These are phyloP conservation scores for Fusarium staphyleae DNA, from an alignment of 2,329 filamentous ascomycete genomes.

Conservation along the genomic window DNA sequence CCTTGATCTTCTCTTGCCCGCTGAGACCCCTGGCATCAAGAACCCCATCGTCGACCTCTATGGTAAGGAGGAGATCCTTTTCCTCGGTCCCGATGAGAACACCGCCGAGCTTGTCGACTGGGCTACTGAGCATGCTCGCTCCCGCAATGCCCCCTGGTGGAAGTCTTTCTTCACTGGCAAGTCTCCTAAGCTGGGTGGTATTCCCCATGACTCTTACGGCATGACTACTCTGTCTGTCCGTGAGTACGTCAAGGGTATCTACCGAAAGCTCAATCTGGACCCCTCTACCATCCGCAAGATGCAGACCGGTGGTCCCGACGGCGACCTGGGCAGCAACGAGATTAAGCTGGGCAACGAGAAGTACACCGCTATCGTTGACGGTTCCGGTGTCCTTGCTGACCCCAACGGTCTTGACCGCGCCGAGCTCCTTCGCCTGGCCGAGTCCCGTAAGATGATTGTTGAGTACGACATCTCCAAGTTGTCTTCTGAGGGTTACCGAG, in stretches of 20 bases:
- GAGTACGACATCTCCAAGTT: conserved; percentile 87
- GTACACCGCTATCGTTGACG: conserved; percentile 95
- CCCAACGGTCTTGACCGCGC: conserved; percentile 85
- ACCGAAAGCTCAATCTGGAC: conserved; percentile 92
- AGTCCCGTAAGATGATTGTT: conserved; percentile 86
- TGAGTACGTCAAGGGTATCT: conserved; percentile 95
- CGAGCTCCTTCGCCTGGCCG: conserved; percentile 85
- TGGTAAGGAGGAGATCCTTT: conserved; percentile 94
- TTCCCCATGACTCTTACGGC: conserved; percentile 93
- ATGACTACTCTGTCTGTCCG: conserved; percentile 98
- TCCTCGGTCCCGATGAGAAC: conserved; percentile 99
- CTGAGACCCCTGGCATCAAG: conserved; percentile 94
- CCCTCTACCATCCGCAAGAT: conserved; percentile 87
- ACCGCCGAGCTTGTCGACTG: conserved; percentile 96
- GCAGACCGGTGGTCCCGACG: conserved; percentile 96
- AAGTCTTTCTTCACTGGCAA: conserved; percentile 99
- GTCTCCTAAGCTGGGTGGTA: conserved; percentile 93
- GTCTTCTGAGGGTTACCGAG: conserved; percentile 85
- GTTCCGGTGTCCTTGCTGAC: conserved; percentile 92
- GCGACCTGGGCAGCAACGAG: conserved; percentile 96
- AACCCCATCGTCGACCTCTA: conserved; percentile 97
- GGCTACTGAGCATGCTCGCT: conserved; percentile 94
- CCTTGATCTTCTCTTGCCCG: conserved; percentile 88
- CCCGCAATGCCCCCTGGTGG: conserved; percentile 94
- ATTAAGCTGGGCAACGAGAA: conserved; percentile 96